Evolutionary conservation across 2,329 filamentous ascomycete species (phyloP).

Genomic region (Penicillium sclerotiorum): DNA sequence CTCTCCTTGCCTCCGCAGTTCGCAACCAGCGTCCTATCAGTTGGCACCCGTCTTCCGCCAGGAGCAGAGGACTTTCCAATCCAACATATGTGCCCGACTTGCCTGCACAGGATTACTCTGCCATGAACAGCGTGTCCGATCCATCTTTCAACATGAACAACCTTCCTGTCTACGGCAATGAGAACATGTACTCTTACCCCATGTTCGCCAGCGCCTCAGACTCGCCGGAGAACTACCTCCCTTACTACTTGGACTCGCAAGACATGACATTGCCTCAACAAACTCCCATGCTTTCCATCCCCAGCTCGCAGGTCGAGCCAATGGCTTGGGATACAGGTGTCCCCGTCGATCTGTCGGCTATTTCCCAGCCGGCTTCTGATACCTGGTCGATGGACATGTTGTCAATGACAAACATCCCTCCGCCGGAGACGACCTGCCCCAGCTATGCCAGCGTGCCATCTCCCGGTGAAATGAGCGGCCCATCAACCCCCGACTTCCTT

Average conservation of each 20-base stretch:
- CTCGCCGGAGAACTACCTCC: constrained; percentile 25
- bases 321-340: constrained; percentile 29
- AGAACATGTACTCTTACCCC: constrained; percentile 27
- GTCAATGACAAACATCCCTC: constrained; percentile 36
- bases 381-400: constrained; percentile 37
- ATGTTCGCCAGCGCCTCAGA: constrained; percentile 22
- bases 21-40: constrained; percentile 64
- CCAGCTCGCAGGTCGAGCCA: constrained; percentile 30
- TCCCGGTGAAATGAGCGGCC: constrained; percentile 36
- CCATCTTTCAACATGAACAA: constrained; percentile 19
- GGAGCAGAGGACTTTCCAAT: constrained; percentile 32
- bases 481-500: constrained; percentile 43
- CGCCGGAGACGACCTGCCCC: constrained; percentile 32
- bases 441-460: constrained; percentile 40
- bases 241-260: constrained; percentile 23
- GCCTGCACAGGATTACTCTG: constrained; percentile 21
- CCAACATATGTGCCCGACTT: constrained; percentile 25
- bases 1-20: constrained; percentile 41
- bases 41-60: constrained; percentile 69
- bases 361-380: constrained; percentile 30
- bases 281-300: constrained; percentile 23
- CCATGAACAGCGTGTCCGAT: constrained; percentile 20
- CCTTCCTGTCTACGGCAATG: constrained; percentile 19
- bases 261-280: constrained; percentile 23
- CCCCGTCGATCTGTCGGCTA: constrained; percentile 20